Base-by-base conservation (phyloP, 805 yeast species). In the Pichia pseudocactophila region DNA sequence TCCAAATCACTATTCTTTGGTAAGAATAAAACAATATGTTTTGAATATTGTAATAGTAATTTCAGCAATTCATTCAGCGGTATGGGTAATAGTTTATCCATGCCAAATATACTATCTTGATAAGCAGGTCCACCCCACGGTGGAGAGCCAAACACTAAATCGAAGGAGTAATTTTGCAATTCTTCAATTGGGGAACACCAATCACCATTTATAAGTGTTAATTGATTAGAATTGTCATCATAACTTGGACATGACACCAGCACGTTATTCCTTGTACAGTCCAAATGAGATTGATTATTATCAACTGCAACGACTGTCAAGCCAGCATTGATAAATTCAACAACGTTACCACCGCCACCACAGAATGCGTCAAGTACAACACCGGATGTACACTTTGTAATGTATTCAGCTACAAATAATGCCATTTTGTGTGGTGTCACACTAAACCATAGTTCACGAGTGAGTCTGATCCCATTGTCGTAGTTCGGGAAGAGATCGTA, bases 261-360 rank as follows among this genome's bases (percentile, higher is more conserved):
- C 3, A 38, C 36, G 28, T 43, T 43, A 25, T 43, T 35, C 26
- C 22, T n/a, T 3, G 49, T 45, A 35, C 51, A 48, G 8, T 48
- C 40, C n/a, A 48, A 35, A 22, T 48, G 51, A 2, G 36, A 34
- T 10, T 43, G 30, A 34, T 45, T 48, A 16, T 36, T 42, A 33
- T 48, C 51, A 20, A 37, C 45, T 1, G 44, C 49, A 27, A 30
- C 32, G 7, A 48, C 47, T 8, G 32, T 35, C 10, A n/a, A 7
- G 2, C 20, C 18, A 17, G 41, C 40, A n/a, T 32, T 27, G n/a
- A 48, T 15, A 59, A 87, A 76, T 50, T 83, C 92, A 26, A 86
- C 82, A 2, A 83, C 65, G 54, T 86, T 86, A 0, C 95, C 95
- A 1, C 95, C 96, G 1, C 89, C 95, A 1, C 96, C 96, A 51